These are phyloP conservation scores for Artomyces pyxidatus DNA, from an alignment of 768 basidiomycete genomes.

Conservation along the genomic window DNA sequence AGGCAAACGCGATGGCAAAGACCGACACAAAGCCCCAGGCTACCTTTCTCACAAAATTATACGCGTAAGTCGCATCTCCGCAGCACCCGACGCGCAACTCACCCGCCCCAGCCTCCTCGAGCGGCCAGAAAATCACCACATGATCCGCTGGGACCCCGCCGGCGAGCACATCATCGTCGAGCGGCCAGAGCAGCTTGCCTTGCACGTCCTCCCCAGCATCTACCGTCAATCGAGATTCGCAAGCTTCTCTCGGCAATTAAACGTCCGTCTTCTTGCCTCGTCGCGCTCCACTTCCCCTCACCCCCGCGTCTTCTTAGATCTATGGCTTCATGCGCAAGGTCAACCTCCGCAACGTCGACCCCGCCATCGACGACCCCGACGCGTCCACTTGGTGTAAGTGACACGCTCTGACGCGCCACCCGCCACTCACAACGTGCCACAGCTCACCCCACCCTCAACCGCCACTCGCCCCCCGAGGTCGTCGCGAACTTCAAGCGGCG, in stretches of 20 bases:
- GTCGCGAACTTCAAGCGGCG: constrained; percentile 94
- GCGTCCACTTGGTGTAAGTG: constrained; percentile 94
- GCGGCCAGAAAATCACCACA: constrained; percentile 88
- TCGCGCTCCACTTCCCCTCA: constrained; percentile 12
- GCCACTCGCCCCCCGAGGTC: constrained; percentile 83
- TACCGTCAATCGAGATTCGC: constrained; percentile 97
- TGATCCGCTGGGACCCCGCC: constrained; percentile 93
- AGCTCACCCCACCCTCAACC: constrained; percentile 90
- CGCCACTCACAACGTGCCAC: constrained; percentile 15
- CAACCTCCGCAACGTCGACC: constrained; percentile 91
- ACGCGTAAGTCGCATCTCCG: constrained; percentile 61
- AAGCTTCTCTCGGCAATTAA: constrained; percentile 95
- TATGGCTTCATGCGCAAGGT: constrained; percentile 99
- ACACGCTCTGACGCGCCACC: constrained; percentile 10
- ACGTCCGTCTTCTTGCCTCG: constrained; percentile 39
- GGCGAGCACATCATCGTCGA: constrained; percentile 96
- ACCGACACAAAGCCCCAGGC: constrained; percentile 17
- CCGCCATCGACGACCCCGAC: constrained; percentile 91
- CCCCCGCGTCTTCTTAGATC: constrained; percentile 47
- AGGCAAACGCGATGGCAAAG: constrained; percentile 8
- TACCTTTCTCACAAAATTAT: constrained; percentile 95
- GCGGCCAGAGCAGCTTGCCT: constrained; percentile 85
- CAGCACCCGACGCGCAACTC: constrained; percentile 2
- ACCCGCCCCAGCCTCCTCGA: constrained; percentile 61
- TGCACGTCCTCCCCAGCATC: constrained; percentile 88